Base-by-base conservation (phyloP, 129 eudicot species). In the Saussurea involucrata region DNA sequence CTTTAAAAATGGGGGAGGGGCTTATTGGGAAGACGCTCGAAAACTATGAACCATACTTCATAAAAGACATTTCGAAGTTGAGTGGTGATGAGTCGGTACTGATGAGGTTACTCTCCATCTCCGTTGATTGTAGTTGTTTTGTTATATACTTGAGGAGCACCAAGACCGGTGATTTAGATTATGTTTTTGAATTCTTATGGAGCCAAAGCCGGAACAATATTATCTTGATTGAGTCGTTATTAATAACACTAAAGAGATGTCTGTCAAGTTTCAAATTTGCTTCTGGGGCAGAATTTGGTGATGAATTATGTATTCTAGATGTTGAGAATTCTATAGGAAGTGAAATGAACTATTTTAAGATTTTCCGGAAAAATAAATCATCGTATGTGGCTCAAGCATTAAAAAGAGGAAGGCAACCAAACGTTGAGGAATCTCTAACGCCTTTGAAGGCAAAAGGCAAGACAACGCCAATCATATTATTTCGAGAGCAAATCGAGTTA, bases 131-230 rank as follows among this genome's bases (percentile, higher is more conserved):
- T 57, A 9, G 77, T 73, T 34, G 32, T 21, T 2, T 57, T 58
- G 27, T n/a, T 9, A 73, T 76, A 76, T 66, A 46, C 65, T 42
- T 76, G 66, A 76, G 24, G 80, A 76, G 73, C 57, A 46, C 6
- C 53, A 12, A 28, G 13, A 76, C 66, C 0, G 5, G 66, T 46
- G 49, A 66, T 44, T 8, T 65, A 24, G 21, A 20, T 28, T 76
- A 28, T 66, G 72, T 12, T 4, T 44, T 60, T 11, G 78, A 73
- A 34, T 32, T 33, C 58, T 5, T 67, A 20, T 53, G 67, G 66
- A 0, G 1, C 8, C 5, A 7, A 11, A 0, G 1, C 2, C 8
- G 9, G 42, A 2, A 29, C 11, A 1, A n/a, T 0, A 8, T 36
- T 6, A 69, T 10, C 18, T 0, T 69, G 21, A 6, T 68, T 55